Conservation (phyloP, 441 rosid species). For the Omphalea diandra region DNA sequence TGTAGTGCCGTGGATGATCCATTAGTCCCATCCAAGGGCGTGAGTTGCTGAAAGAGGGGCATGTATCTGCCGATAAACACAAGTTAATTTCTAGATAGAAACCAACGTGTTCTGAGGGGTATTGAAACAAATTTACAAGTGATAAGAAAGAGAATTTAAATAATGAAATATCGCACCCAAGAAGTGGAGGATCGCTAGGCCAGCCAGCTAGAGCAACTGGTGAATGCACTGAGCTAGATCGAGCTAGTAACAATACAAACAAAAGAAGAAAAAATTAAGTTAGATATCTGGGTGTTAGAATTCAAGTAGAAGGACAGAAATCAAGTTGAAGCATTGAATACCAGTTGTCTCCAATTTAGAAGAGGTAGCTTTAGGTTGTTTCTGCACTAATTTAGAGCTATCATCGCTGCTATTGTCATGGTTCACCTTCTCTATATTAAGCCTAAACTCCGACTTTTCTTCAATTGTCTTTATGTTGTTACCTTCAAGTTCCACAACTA, state of each 20-base stretch:
- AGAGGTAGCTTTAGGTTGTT: constrained; percentile 23
- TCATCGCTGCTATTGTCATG: constrained; percentile 30
- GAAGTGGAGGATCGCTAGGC: constrained; percentile 71
- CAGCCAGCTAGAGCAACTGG: constrained; percentile 58
- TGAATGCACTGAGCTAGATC: constrained; percentile 45
- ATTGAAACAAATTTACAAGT: neutral
- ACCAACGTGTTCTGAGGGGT: neutral
- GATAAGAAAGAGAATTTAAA: neutral
- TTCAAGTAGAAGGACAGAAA: neutral
- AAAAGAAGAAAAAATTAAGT: neutral
- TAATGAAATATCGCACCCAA: constrained; percentile 48
- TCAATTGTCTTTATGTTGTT: constrained; percentile 32
- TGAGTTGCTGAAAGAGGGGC: constrained; percentile 68
- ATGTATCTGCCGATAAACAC: constrained; percentile 48
- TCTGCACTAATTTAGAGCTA: constrained; percentile 26
- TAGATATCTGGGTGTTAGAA: neutral
- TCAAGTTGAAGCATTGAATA: constrained; percentile 12
- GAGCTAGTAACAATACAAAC: constrained; percentile 39
- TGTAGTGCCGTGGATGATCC: constrained; percentile 57
- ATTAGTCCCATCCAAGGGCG: constrained; percentile 55
- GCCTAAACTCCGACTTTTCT: constrained; percentile 43
- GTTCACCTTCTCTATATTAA: constrained; percentile 62
- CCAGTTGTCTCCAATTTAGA: constrained; percentile 52
- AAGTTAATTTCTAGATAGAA: constrained; percentile 4
- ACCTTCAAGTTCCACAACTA: constrained; percentile 32